phyloP scores from a whole-genome alignment of 2,329 filamentous ascomycete species.

The Colletotrichum cuscutae region DNA sequence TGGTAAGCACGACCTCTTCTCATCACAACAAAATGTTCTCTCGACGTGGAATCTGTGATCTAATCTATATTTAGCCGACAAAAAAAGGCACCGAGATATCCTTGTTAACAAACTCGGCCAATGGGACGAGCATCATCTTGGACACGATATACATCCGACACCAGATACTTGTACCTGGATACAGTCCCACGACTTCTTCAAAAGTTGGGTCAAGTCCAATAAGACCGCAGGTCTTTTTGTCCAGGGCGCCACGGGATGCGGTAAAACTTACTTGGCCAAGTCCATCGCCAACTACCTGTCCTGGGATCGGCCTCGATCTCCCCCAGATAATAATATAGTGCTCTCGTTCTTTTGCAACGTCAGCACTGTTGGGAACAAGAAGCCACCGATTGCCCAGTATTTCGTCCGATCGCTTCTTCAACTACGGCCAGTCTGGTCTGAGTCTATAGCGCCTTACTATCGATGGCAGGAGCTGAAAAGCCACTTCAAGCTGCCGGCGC shows the following conservation, averaged over 20 bases:
- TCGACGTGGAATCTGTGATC: not conserved
- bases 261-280: slow-evolving; percentile 39
- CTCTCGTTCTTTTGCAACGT: slow-evolving; percentile 38
- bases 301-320: not conserved
- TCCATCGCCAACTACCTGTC: slow-evolving; percentile 35
- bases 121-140: slow-evolving; percentile 20
- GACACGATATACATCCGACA: slow-evolving; percentile 15
- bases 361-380: slow-evolving; percentile 6
- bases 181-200: slow-evolving; percentile 26
- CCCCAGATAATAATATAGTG: slow-evolving; percentile 23
- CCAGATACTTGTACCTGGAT: slow-evolving; percentile 38
- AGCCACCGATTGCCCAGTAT: slow-evolving; percentile 37
- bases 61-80: not conserved
- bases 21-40: not conserved
- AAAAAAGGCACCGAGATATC: not conserved
- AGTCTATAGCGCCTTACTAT: slow-evolving; percentile 27
- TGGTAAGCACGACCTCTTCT: not conserved
- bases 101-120: not conserved
- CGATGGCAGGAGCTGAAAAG: not conserved
- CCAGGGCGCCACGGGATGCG: slow-evolving; percentile 33
- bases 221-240: slow-evolving; percentile 32
- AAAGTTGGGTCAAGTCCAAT: slow-evolving; percentile 33
- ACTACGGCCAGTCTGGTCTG: slow-evolving; percentile 34
- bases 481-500: slow-evolving; percentile 18
- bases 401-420: slow-evolving; percentile 37